Conservation (phyloP, 2,329 filamentous ascomycete genomes). For the Fusarium sp. region DNA sequence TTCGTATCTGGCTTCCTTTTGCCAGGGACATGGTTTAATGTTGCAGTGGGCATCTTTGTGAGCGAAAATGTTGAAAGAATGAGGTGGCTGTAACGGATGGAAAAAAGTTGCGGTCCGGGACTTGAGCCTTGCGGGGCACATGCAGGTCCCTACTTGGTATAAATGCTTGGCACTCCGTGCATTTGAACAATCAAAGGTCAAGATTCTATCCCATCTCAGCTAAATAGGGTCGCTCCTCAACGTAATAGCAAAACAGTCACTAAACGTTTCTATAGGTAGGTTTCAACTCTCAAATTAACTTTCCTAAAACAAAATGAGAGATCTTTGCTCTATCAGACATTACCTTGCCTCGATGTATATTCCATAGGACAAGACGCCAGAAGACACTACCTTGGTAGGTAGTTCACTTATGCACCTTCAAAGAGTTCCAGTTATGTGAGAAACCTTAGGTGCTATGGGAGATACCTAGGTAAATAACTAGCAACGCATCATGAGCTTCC, state of each 20-base stretch:
- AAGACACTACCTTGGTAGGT: neutral
- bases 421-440: neutral
- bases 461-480: too few species aligned
- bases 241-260: too few species aligned
- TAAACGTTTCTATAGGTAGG: too few species aligned
- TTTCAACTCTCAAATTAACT: too few species aligned
- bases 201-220: too few species aligned
- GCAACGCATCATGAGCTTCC: neutral
- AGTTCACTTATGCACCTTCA: neutral
- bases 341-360: neutral
- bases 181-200: too few species aligned
- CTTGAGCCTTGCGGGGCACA: constrained; percentile 33
- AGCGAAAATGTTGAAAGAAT: constrained; percentile 12
- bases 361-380: neutral
- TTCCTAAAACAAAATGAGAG: too few species aligned
- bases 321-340: too few species aligned
- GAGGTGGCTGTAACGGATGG: constrained; percentile 9
- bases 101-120: constrained; percentile 42
- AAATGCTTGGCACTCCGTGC: neutral
- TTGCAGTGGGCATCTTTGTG: constrained; percentile 32
- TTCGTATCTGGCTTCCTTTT: constrained; percentile 38
- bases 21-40: constrained; percentile 8
- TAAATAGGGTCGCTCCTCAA: too few species aligned
- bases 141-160: constrained; percentile 14
- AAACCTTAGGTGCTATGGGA: too few species aligned